Base-by-base conservation (phyloP, 768 basidiomycete genomes). In the Rhizopogon vulgaris region DNA sequence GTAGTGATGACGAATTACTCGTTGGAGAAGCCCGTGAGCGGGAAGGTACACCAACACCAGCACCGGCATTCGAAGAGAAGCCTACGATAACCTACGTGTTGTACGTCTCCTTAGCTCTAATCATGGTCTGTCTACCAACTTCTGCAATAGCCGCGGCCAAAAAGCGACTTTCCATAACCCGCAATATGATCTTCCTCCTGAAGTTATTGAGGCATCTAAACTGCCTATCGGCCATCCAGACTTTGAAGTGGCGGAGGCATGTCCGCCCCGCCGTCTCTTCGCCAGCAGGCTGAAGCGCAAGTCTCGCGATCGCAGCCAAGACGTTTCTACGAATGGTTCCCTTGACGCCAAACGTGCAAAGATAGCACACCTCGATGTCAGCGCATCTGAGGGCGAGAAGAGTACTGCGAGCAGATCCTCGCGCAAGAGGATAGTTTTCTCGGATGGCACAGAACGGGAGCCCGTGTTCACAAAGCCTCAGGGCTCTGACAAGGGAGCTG, bases 51-150 rank as follows among this genome's bases (percentile, higher is more conserved):
- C 77, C 78, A 12, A 68, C 65, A 38, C 68, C 57, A 4, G 46
- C 60, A n/a, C 58, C 68, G 3, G 38, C 63, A 4, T 61, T 61
- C 36, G 70, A 75, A 32, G 86, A 87, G 63, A 77, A 76, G 58
- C 82, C 83, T 0, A 85, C 77, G 2, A 69, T 88, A 48, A 80
- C 80, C 25, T 85, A 84, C 60, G 87, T 89, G 42, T 88, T 88
- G 86, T 88, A 65, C 60, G 85, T 79, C 3, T 36, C 36, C 37
- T 10, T 18, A 28, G 41, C 43, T 45, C 11, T 18, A 43, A 22
- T 46, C 28, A 36, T 14, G 9, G 11, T 18, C 7, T 18, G 4
- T 49, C 9, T 30, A n/a, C 48, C 57, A 39, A 60, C 38, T 25
- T 12, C 39, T 48, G 38, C 52, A 49, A n/a, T 46, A 88, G 86